Evolutionary conservation across 441 rosid species (phyloP), one percentile per base, ranked within the genome.

Genomic region (Euphorbia celastroides): DNA sequence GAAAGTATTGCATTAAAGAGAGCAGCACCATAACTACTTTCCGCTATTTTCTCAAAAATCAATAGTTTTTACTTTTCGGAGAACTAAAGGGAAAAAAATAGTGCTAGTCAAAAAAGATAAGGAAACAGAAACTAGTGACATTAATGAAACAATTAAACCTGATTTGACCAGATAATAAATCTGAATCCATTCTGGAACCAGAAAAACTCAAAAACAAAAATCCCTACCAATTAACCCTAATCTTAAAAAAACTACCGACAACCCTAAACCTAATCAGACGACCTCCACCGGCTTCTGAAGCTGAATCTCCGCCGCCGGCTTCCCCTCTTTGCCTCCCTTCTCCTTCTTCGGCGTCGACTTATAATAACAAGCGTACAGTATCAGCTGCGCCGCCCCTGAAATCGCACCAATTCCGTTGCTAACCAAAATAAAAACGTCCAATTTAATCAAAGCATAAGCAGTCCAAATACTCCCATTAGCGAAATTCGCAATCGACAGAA

Each of bases 351-450:
- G 83, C 0, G 85, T 75, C 7, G 78, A 41, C 0, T 48, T 70
- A 64, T 11, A 74, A 79, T 78, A 86, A 5, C 46, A 3, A 0
- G 34, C 68, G 54, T 86, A 84, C 1, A 78, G 42, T 5, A 81
- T 62, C n/a, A 88, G 84, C 60, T 84, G 93, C 0, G 57, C 19
- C 0, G 38, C 36, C 5, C 86, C 80, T 41, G 75, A 63, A 0
- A 83, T 0, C 5, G 88, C 69, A 48, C 95, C 95, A 3, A 77
- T 57, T 10, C 85, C 88, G 64, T 91, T 91, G 82, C 93, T 84
- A 81, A 88, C 97, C 60, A 93, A 62, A 1, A 93, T 71, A 78
- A 72, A 93, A 46, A 48, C 25, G 63, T 93, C 94, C 2, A 88
- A 11, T 71, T 76, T 77, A 6, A 90, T 80, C 42, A 90, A 68